Conservation (phyloP, 441 rosid genomes). For the Aleurites moluccanus region DNA sequence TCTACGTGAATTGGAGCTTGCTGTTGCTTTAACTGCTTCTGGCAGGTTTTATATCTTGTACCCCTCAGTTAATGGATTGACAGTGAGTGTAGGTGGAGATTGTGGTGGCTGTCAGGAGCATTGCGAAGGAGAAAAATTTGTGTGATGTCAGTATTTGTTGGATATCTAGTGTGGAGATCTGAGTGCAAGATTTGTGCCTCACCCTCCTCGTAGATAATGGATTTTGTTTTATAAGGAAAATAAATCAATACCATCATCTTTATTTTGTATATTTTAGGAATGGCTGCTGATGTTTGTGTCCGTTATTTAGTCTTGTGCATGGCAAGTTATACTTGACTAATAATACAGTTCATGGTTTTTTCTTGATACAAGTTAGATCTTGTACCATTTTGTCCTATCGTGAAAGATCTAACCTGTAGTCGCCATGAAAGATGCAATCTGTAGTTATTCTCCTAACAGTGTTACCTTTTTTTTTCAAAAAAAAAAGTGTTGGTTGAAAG, state of each 20-base stretch:
- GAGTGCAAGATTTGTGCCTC: slow-evolving; percentile 9
- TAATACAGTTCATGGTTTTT: background rate
- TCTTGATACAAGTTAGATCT: background rate
- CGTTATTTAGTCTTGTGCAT: slow-evolving; percentile 1
- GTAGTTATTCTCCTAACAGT: too few species aligned
- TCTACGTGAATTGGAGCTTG: slow-evolving; percentile 27
- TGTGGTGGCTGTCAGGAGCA: slow-evolving; percentile 1
- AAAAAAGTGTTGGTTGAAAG: too few species aligned
- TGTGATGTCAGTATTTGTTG: slow-evolving; percentile 19
- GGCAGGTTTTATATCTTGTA: background rate
- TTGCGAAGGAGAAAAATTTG: background rate
- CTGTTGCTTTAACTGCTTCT: background rate
- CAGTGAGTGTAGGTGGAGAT: slow-evolving; percentile 7
- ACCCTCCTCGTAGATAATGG: slow-evolving; percentile 32
- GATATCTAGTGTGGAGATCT: slow-evolving; percentile 17
- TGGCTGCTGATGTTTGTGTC: slow-evolving; percentile 12
- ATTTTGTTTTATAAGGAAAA: slow-evolving; percentile 24
- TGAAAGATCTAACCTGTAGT: slow-evolving; percentile 1
- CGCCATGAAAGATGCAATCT: too few species aligned
- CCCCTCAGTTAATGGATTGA: slow-evolving; percentile 16
- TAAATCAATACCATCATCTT: slow-evolving; percentile 9
- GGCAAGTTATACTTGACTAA: background rate
- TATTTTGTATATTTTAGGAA: slow-evolving; percentile 15
- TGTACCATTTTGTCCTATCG: background rate
- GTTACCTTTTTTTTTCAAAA: too few species aligned